Conservation (phyloP, 2,329 filamentous ascomycete species). For the Fusarium newnesense region DNA sequence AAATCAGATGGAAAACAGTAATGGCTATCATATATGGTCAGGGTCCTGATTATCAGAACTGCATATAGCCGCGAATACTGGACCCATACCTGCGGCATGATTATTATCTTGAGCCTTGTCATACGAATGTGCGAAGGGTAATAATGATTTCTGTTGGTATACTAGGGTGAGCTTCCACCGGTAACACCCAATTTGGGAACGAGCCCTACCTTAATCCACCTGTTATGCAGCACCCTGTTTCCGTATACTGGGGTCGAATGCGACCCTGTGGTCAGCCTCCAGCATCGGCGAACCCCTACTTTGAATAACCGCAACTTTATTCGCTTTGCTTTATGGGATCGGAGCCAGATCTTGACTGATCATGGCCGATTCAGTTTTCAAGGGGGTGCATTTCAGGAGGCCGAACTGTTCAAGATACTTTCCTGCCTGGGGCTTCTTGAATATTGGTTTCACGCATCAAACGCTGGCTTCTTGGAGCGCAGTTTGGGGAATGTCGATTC, state of each 20-base stretch:
- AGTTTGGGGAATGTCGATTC: not conserved
- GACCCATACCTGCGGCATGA: constrained; percentile 20
- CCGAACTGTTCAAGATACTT: not conserved
- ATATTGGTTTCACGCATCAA: not conserved
- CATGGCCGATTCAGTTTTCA: not conserved
- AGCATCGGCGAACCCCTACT: constrained; percentile 24
- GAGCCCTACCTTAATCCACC: constrained; percentile 28
- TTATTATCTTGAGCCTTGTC: constrained; percentile 14
- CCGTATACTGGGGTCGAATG: constrained; percentile 21
- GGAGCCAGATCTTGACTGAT: not conserved
- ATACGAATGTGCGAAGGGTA: constrained; percentile 6
- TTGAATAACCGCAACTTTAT: constrained; percentile 24
- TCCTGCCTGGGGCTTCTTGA: not conserved
- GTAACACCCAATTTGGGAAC: constrained; percentile 26
- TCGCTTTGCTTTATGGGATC: constrained; percentile 18
- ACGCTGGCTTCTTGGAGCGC: not conserved
- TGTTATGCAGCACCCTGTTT: constrained; percentile 15
- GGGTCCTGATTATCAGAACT: constrained; percentile 18
- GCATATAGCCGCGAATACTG: constrained; percentile 19
- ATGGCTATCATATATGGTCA: constrained; percentile 13
- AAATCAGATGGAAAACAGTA: not conserved
- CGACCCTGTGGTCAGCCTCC: constrained; percentile 23
- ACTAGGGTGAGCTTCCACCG: constrained; percentile 1
- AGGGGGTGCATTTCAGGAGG: not conserved
- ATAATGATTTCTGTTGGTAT: not conserved